phyloP scores from a whole-genome alignment of 225 moss, liverwort and hornwort genomes.

The Asterella californica region DNA sequence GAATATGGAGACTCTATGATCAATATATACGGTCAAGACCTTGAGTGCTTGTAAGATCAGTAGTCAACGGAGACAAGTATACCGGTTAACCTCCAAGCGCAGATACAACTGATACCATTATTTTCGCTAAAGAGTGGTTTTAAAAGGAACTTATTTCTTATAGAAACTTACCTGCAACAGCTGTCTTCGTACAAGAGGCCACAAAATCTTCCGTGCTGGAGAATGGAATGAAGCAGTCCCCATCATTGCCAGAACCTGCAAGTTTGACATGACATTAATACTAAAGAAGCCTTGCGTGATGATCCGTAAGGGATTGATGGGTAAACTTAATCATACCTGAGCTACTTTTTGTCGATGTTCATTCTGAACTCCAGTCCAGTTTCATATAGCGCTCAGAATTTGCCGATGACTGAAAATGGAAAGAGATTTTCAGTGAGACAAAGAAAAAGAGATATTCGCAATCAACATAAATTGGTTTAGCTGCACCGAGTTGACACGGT shows the following conservation, averaged over 20 bases:
- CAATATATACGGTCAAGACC: neutral
- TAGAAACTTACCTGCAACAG: slow-evolving; percentile 47
- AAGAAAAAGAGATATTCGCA: neutral
- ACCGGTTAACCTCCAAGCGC: neutral
- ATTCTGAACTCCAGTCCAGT: slow-evolving; percentile 71
- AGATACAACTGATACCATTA: neutral
- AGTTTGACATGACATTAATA: neutral
- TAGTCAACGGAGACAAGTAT: neutral
- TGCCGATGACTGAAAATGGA: slow-evolving; percentile 55
- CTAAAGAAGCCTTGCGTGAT: neutral
- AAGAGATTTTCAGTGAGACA: neutral
- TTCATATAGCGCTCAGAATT: slow-evolving; percentile 68
- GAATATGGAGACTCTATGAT: slow-evolving; percentile 53
- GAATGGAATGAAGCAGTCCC: slow-evolving; percentile 68
- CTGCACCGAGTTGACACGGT: no score
- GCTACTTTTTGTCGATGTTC: slow-evolving; percentile 57
- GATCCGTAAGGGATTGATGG: neutral
- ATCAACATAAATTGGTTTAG: neutral
- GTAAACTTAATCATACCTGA: slow-evolving; percentile 45
- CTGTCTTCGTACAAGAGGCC: slow-evolving; percentile 69
- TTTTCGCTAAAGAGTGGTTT: neutral
- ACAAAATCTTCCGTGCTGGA: slow-evolving; percentile 65
- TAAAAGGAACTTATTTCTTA: neutral
- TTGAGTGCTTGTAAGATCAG: neutral
- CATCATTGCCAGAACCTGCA: slow-evolving; percentile 60